phyloP scores from a whole-genome alignment of 2,329 filamentous ascomycete genomes.

The Aspergillus candidus region DNA sequence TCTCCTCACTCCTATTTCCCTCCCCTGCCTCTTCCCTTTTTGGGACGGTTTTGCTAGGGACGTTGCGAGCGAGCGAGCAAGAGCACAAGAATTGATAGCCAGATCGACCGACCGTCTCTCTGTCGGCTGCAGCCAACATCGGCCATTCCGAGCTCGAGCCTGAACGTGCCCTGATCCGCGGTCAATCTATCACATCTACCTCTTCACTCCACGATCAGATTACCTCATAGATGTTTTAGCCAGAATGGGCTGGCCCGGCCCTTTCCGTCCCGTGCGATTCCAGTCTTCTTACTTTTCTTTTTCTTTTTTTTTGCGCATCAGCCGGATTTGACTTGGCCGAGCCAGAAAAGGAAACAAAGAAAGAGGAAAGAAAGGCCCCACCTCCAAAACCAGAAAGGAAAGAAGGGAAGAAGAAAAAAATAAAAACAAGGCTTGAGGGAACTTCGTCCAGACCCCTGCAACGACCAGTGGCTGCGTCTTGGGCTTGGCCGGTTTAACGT shows the following conservation, averaged over 20 bases:
- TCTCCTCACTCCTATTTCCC: not conserved
- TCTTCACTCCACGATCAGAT: conserved; percentile 8
- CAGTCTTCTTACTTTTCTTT: not conserved
- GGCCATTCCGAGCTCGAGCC: conserved; percentile 9
- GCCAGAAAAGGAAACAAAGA: not conserved
- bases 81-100: too few species aligned
- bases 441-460: conserved; percentile 3
- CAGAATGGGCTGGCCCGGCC: conserved; percentile 25
- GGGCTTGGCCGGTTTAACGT: conserved; percentile 10
- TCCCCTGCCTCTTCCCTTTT: conserved; percentile 10
- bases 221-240: conserved; percentile 9
- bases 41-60: not conserved
- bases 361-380: not conserved
- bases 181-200: conserved; percentile 12
- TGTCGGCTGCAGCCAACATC: conserved; percentile 7
- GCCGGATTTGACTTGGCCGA: conserved; percentile 1
- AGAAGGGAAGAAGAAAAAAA: conserved; percentile 1
- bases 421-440: not conserved
- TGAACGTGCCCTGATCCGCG: conserved; percentile 5
- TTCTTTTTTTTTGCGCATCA: conserved; percentile 10
- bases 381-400: conserved; percentile 3
- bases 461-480: conserved; percentile 7
- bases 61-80: too few species aligned
- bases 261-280: conserved; percentile 32
- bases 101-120: not conserved